phyloP scores from a whole-genome alignment of 208 protist species.

The Polymyxa betae region DNA sequence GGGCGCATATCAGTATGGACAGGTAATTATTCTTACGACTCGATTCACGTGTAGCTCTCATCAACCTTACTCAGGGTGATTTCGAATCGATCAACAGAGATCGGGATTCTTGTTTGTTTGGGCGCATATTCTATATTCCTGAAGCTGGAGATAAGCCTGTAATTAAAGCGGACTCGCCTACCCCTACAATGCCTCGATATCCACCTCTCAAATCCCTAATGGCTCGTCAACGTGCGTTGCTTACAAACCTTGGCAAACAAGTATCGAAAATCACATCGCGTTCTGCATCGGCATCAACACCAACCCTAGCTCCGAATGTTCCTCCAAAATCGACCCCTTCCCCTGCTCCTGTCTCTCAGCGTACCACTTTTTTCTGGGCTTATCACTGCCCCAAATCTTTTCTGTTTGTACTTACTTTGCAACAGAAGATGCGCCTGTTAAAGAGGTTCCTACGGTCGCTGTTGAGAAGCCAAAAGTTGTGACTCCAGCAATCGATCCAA shows the following conservation, averaged over 20 bases:
- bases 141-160: not conserved
- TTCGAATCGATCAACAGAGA: constrained; percentile 4
- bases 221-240: not conserved
- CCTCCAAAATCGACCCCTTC: not conserved
- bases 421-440: no score
- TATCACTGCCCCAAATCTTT: no score
- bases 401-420: no score
- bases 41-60: no score
- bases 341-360: not conserved
- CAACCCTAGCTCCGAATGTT: not conserved
- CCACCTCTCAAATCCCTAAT: constrained; percentile 19
- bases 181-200: not conserved
- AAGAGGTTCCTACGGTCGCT: no score
- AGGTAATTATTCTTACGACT: not conserved
- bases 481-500: no score
- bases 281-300: not conserved
- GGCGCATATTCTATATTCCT: not conserved
- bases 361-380: not conserved
- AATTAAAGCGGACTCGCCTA: not conserved
- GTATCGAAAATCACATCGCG: not conserved
- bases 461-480: no score
- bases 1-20: not conserved
- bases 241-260: constrained; percentile 47
- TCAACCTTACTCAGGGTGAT: not conserved
- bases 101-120: not conserved